phyloP scores from a whole-genome alignment of 345 rosid genomes.

The Citrus australasica region DNA sequence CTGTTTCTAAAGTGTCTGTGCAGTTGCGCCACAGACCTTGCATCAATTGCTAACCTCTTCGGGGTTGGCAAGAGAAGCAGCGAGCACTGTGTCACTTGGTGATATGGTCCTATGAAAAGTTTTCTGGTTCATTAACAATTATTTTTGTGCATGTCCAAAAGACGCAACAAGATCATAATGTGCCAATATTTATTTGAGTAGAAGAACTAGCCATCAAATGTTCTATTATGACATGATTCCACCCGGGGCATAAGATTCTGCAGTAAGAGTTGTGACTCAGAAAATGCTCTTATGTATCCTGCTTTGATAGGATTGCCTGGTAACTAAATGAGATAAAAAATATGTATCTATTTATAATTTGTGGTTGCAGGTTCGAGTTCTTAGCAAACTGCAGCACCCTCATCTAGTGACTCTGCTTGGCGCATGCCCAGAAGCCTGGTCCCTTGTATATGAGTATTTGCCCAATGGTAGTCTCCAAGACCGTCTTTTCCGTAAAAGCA shows the following conservation, averaged over 20 bases:
- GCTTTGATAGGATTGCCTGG: constrained; percentile 1
- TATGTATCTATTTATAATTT: neutral
- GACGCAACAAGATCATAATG: neutral
- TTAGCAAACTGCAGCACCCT: constrained; percentile 66
- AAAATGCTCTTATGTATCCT: neutral
- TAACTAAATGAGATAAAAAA: neutral
- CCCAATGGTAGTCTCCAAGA: constrained; percentile 71
- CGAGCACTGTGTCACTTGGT: neutral
- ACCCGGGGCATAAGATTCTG: neutral
- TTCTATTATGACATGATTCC: constrained; percentile 2
- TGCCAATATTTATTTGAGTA: neutral
- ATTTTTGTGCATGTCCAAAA: neutral
- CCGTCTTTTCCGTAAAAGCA: constrained; percentile 45
- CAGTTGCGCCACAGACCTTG: neutral
- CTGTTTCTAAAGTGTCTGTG: neutral
- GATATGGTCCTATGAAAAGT: neutral
- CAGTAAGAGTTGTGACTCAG: neutral
- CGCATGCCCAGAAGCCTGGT: constrained; percentile 67
- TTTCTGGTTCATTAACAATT: neutral
- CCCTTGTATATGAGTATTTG: constrained; percentile 58
- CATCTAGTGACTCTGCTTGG: constrained; percentile 72
- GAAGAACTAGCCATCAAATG: neutral
- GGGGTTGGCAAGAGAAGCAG: neutral
- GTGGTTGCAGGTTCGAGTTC: constrained; percentile 54
- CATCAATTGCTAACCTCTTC: neutral